These are phyloP conservation scores for Citrus australasica DNA, from an alignment of 345 rosid species.

Conservation along the genomic window DNA sequence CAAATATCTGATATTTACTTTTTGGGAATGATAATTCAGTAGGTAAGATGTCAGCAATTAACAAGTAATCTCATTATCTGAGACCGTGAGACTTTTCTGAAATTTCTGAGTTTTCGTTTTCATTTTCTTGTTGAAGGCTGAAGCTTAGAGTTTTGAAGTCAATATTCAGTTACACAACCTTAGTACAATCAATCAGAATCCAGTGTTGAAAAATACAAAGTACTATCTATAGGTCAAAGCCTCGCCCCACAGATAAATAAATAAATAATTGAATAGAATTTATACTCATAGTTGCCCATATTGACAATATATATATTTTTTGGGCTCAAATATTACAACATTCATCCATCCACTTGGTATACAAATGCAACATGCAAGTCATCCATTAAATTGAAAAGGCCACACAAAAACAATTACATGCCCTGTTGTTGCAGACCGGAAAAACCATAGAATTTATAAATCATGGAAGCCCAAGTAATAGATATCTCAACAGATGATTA, in stretches of 20 bases:
- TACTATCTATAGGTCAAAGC: neutral
- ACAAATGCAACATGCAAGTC: neutral
- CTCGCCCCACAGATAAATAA: neutral
- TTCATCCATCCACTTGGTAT: neutral
- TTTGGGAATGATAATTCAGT: neutral
- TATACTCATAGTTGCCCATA: neutral
- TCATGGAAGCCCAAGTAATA: neutral
- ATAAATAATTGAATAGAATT: neutral
- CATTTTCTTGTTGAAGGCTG: neutral
- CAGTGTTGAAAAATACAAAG: neutral
- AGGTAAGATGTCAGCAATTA: neutral
- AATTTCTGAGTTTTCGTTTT: neutral
- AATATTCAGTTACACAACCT: neutral
- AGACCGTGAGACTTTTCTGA: neutral
- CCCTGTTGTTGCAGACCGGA: neutral
- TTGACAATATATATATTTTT: neutral
- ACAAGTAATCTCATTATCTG: neutral
- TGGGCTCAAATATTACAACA: neutral
- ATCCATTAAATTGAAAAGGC: neutral
- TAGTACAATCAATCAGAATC: neutral
- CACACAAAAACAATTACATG: neutral
- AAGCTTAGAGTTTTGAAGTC: neutral
- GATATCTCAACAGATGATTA: neutral
- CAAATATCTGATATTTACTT: neutral
- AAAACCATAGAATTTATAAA: neutral